These are phyloP conservation scores for Aristolochia californica DNA, from an alignment of 164 flowering plant species.

Conservation along the genomic window DNA sequence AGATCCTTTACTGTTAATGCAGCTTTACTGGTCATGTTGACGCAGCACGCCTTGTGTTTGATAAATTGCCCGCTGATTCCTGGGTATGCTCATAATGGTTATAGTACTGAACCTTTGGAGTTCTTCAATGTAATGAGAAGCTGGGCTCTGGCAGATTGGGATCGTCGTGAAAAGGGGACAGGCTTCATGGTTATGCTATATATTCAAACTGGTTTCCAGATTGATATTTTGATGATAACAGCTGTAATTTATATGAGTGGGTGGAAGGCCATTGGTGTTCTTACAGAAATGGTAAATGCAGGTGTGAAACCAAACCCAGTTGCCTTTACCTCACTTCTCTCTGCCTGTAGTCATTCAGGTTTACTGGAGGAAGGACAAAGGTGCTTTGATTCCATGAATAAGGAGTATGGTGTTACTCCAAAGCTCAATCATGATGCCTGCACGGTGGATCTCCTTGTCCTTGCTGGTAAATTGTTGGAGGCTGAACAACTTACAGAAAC, in stretches of 20 bases:
- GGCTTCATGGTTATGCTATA: conserved; percentile 10
- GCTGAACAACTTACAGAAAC: conserved; percentile 10
- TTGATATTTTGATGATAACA: conserved; percentile 9
- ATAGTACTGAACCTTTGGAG: conserved; percentile 6
- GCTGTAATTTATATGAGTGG: conserved; percentile 13
- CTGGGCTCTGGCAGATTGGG: conserved; percentile 10
- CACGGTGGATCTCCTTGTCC: conserved; percentile 16
- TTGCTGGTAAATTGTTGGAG: conserved; percentile 7
- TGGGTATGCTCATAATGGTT: conserved; percentile 14
- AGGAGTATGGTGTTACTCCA: conserved; percentile 8
- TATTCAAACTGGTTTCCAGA: conserved; percentile 7
- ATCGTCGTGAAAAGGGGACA: conserved; percentile 11
- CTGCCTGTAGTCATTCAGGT: conserved; percentile 16
- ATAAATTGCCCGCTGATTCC: conserved; percentile 12
- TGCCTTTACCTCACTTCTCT: conserved; percentile 9
- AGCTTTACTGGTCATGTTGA: conserved; percentile 8
- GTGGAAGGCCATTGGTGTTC: conserved; percentile 5
- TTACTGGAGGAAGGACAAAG: conserved; percentile 9
- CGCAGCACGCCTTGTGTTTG: conserved; percentile 10
- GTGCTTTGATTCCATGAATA: conserved; percentile 9
- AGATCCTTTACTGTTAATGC: conserved; percentile 10
- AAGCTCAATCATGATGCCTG: conserved; percentile 13
- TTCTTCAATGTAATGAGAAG: conserved; percentile 11
- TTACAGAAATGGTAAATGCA: conserved; percentile 8
- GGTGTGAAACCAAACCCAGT: conserved; percentile 11